These are phyloP conservation scores for Didymosphaeria variabile DNA, from an alignment of 2,329 filamentous ascomycete species.

Conservation along the genomic window DNA sequence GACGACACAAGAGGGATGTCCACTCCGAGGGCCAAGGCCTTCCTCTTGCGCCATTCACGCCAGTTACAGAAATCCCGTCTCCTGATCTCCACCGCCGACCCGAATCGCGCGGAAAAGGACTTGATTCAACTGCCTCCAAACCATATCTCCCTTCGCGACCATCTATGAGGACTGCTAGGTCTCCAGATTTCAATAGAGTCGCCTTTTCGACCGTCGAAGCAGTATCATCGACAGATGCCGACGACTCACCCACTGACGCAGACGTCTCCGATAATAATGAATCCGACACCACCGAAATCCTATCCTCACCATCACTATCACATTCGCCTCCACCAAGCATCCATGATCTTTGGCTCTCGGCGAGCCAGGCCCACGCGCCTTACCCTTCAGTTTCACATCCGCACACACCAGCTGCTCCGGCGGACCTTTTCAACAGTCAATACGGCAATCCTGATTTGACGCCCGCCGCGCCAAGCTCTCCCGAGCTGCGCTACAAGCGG, in stretches of 20 bases:
- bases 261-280: constrained; percentile 43
- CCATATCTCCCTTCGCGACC: constrained; percentile 30
- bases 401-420: constrained; percentile 28
- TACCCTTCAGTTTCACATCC: constrained; percentile 43
- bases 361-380: constrained; percentile 37
- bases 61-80: constrained; percentile 19
- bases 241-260: constrained; percentile 41
- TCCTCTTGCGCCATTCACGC: constrained; percentile 29
- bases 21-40: constrained; percentile 31
- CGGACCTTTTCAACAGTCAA: constrained; percentile 24
- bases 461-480: constrained; percentile 44
- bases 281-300: constrained; percentile 42
- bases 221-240: constrained; percentile 40
- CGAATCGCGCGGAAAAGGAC: constrained; percentile 13
- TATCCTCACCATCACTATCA: constrained; percentile 44
- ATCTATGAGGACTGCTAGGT: constrained; percentile 12
- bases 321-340: constrained; percentile 34
- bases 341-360: constrained; percentile 38
- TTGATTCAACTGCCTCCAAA: constrained; percentile 16
- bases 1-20: constrained; percentile 32
- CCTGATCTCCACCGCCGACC: constrained; percentile 29
- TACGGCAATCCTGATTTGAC: constrained; percentile 34
- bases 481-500: constrained; percentile 53
- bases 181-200: constrained; percentile 16
- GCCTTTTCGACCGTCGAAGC: constrained; percentile 25